phyloP scores from a whole-genome alignment of 495 filamentous ascomycete species.

The Neurospora africana region DNA sequence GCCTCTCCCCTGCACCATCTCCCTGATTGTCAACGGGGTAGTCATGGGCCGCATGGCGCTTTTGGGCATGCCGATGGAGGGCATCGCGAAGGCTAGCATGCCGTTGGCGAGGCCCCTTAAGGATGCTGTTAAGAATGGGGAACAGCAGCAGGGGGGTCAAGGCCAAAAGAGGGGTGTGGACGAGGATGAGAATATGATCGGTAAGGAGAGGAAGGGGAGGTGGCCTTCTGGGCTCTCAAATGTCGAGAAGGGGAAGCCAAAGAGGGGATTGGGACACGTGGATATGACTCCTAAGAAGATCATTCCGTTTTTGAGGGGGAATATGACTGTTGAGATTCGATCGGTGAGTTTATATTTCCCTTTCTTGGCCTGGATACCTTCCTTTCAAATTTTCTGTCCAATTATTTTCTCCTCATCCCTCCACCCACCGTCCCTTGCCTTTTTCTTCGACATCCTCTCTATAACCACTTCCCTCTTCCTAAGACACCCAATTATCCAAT shows the following conservation, averaged over 20 bases:
- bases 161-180: not conserved
- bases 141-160: not conserved
- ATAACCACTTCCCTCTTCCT: not conserved
- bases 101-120: not conserved
- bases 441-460: not conserved
- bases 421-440: no score
- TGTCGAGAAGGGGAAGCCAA: not conserved
- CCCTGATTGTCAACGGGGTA: slow-evolving; percentile 16
- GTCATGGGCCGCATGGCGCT: slow-evolving; percentile 13
- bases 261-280: not conserved
- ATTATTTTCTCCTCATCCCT: not conserved
- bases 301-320: slow-evolving; percentile 10
- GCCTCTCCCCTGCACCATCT: slow-evolving; percentile 20
- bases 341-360: not conserved
- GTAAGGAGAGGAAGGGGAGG: not conserved
- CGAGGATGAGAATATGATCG: not conserved
- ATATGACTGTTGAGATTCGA: slow-evolving; percentile 10
- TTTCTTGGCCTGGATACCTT: no score
- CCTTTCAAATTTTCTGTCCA: not conserved
- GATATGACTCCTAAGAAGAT: slow-evolving; percentile 1
- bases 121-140: not conserved
- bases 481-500: no score
- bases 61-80: slow-evolving; percentile 11
- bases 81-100: slow-evolving; percentile 6
- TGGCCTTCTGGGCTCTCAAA: not conserved